Conservation (phyloP, 306 rosid species). For the Fragaria iinumae region DNA sequence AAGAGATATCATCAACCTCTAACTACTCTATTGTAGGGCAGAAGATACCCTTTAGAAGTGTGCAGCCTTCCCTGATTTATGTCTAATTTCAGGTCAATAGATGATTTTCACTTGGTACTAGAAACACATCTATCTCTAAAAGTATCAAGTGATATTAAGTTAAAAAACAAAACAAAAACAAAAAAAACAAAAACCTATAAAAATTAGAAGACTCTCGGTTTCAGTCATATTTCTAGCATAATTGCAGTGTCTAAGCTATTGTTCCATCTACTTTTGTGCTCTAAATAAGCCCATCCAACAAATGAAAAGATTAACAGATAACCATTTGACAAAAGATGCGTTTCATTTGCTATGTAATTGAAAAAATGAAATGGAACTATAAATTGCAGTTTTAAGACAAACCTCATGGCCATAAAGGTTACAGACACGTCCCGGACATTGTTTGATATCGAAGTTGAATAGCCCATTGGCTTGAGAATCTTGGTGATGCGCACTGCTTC, state of each 20-base stretch:
- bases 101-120: neutral
- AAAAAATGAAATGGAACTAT: slow-evolving; percentile 4
- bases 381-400: slow-evolving; percentile 32
- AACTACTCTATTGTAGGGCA: neutral
- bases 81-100: neutral
- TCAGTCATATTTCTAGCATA: neutral
- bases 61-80: neutral
- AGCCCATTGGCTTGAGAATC: slow-evolving; percentile 77
- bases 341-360: neutral
- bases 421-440: slow-evolving; percentile 56
- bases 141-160: neutral
- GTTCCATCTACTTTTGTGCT: neutral
- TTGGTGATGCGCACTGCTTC: slow-evolving; percentile 50
- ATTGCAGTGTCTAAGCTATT: slow-evolving; percentile 1
- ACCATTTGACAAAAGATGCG: neutral
- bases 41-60: neutral
- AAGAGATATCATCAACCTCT: neutral
- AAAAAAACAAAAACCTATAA: neutral
- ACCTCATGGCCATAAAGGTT: slow-evolving; percentile 78
- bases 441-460: slow-evolving; percentile 54
- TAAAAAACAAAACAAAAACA: neutral
- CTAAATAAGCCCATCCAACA: neutral
- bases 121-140: neutral
- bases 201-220: neutral
- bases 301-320: neutral